Evolutionary conservation across 2,329 filamentous ascomycete genomes (phyloP), one percentile per base, ranked within the genome.

Genomic region (Ascochyta fabae): DNA sequence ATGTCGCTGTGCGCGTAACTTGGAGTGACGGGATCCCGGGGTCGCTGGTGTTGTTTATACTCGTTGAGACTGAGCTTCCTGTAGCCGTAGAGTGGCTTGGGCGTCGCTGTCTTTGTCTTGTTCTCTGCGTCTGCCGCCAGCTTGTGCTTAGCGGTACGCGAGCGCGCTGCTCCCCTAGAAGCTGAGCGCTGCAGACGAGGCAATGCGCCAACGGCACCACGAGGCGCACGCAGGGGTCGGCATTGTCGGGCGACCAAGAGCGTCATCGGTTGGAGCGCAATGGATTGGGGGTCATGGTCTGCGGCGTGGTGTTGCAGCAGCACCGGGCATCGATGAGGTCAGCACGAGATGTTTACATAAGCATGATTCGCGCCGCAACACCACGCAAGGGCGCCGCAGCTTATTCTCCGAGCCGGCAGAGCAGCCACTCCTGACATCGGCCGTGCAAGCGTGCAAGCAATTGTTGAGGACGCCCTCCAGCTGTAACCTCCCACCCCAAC

Each of bases 241-340:
- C 68, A 73, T 69, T 60, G 65, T 51, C 62, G 69, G 39, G 64
- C 54, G 55, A 62, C 62, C 67, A 66, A 54, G 50, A 60, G 66
- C 68, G 62, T 64, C 71, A 74, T 73, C 58, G 57, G 66, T 60
- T 55, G 61, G 45, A 42, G 56, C 33, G 68, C 68, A 71, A 62
- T 69, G 58, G 64, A 61, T 46, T 62, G 64, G 68, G 62, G 53
- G 48, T 35, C 15, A 29, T 24, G n/a, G 31, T 36, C 26, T 27
- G 23, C 24, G 35, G 42, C 15, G 39, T 58, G 33, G 59, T 52
- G 52, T 49, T 46, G 47, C 12, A 15, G 31, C 31, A 23, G 49
- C 44, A 19, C 19, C 19, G 2, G 3, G 19, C 19, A 19, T 19
- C 19, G 33, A 59, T 59, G 58, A 65, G 49, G 57, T 59, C 57